These are phyloP conservation scores for Alternaria rosae DNA, from an alignment of 2,329 filamentous ascomycete genomes.

Conservation along the genomic window DNA sequence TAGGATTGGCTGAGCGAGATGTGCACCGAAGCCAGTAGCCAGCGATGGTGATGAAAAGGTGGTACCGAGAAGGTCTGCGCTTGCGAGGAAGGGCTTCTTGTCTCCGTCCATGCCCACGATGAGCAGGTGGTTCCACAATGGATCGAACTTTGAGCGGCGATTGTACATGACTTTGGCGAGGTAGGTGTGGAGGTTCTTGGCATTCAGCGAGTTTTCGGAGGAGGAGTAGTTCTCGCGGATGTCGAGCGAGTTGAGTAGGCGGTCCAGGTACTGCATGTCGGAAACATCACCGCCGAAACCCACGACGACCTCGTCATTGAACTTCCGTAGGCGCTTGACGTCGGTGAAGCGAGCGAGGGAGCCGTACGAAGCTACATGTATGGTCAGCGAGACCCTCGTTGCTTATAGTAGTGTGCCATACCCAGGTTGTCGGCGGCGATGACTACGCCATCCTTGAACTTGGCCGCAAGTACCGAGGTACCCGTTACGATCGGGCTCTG, in stretches of 20 bases:
- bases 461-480: constrained; percentile 92
- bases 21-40: constrained; percentile 91
- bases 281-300: constrained; percentile 97
- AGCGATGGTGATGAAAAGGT: constrained; percentile 88
- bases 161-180: constrained; percentile 95
- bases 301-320: constrained; percentile 82
- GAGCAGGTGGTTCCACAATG: constrained; percentile 94
- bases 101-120: constrained; percentile 84
- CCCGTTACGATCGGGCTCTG: constrained; percentile 94
- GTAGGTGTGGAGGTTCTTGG: constrained; percentile 96
- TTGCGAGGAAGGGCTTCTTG: constrained; percentile 85
- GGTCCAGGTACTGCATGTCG: constrained; percentile 98
- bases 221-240: constrained; percentile 85
- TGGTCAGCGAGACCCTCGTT: constrained; percentile 14
- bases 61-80: constrained; percentile 89
- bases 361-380: constrained; percentile 83
- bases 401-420: constrained; percentile 54
- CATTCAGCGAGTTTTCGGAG: constrained; percentile 70
- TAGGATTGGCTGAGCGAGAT: constrained; percentile 92
- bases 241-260: constrained; percentile 84
- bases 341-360: constrained; percentile 94
- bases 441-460: constrained; percentile 95
- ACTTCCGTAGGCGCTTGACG: constrained; percentile 91
- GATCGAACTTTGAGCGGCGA: constrained; percentile 93
- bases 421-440: constrained; percentile 97